phyloP scores from a whole-genome alignment of 2,329 filamentous ascomycete species.

The Cladosporium sp. region DNA sequence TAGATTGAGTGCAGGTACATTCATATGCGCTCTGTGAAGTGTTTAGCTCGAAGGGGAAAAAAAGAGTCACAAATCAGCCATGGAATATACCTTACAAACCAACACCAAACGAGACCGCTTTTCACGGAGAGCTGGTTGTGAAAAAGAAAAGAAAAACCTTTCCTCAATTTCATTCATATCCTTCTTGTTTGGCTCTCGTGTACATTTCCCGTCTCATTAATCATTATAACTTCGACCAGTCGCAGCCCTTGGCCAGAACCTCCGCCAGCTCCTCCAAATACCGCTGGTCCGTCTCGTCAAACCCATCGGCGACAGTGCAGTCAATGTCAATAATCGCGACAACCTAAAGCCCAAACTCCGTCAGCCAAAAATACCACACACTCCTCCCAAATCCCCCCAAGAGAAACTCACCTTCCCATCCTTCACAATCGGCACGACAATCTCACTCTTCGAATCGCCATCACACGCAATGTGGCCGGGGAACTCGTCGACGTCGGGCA shows the following conservation, averaged over 20 bases:
- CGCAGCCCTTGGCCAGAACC: slow-evolving; percentile 56
- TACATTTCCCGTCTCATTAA: no score
- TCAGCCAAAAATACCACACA: slow-evolving; percentile 3
- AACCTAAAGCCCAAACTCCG: slow-evolving; percentile 37
- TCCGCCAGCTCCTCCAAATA: slow-evolving; percentile 63
- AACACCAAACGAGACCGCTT: no score
- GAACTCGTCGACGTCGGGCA: slow-evolving; percentile 65
- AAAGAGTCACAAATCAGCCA: no score
- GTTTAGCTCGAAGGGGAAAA: no score
- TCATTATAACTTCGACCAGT: slow-evolving; percentile 47
- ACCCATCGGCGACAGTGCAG: slow-evolving; percentile 62
- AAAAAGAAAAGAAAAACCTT: no score
- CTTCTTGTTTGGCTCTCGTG: no score
- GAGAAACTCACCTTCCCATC: slow-evolving; percentile 40
- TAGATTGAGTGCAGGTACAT: no score
- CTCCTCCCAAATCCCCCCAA: not conserved
- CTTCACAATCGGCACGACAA: slow-evolving; percentile 68
- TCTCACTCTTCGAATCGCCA: slow-evolving; percentile 68
- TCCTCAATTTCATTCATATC: no score
- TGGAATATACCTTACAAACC: no score
- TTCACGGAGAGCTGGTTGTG: no score
- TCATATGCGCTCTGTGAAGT: no score
- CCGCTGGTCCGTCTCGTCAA: slow-evolving; percentile 61
- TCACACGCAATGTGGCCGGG: slow-evolving; percentile 81
- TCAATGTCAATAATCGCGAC: slow-evolving; percentile 78